Conservation (phyloP, 2,329 filamentous ascomycete species). For the Fusarium piperis region DNA sequence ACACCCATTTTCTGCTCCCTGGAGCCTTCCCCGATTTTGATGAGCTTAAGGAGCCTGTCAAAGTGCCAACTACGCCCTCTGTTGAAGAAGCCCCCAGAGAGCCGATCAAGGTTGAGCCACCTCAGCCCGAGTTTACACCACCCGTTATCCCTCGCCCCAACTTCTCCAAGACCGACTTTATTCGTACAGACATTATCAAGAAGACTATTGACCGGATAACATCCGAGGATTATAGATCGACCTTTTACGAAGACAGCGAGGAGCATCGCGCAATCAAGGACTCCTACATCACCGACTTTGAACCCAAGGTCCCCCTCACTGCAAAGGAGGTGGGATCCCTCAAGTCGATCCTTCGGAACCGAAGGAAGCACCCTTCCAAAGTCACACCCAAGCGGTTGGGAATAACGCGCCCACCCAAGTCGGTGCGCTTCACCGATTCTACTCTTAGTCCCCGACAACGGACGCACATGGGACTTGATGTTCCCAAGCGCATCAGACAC, state of each 20-base stretch:
- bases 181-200: slow-evolving; percentile 16
- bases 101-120: not conserved
- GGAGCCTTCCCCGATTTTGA: slow-evolving; percentile 42
- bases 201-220: slow-evolving; percentile 23
- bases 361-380: slow-evolving; percentile 27
- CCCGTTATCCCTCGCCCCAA: slow-evolving; percentile 16
- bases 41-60: slow-evolving; percentile 13
- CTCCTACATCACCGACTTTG: slow-evolving; percentile 34
- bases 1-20: slow-evolving; percentile 32
- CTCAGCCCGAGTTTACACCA: not conserved
- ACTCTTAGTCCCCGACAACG: slow-evolving; percentile 41
- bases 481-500: slow-evolving; percentile 28
- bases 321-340: slow-evolving; percentile 31
- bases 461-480: slow-evolving; percentile 40
- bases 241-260: slow-evolving; percentile 34
- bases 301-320: slow-evolving; percentile 30
- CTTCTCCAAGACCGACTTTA: slow-evolving; percentile 23
- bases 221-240: slow-evolving; percentile 25
- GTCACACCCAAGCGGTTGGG: slow-evolving; percentile 40
- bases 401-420: slow-evolving; percentile 38
- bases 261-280: slow-evolving; percentile 31
- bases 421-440: slow-evolving; percentile 44
- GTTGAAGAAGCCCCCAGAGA: not conserved
- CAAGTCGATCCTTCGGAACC: slow-evolving; percentile 44
- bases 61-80: not conserved